Evolutionary conservation across 345 rosid genomes (phyloP).

Genomic region (Salix viminalis): DNA sequence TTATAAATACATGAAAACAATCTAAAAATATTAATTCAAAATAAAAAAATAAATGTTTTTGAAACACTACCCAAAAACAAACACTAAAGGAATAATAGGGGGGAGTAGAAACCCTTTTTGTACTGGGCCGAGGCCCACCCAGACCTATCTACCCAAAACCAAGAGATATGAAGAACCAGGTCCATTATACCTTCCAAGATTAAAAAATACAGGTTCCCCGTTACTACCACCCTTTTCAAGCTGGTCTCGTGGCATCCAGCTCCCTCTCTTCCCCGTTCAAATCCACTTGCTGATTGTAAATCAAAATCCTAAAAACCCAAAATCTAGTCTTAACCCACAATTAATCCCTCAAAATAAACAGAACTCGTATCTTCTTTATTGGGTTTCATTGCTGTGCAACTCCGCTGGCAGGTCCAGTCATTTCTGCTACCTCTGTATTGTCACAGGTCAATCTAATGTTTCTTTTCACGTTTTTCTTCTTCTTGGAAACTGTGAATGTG

Average conservation of each 20-base stretch:
- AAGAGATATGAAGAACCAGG: too few species aligned
- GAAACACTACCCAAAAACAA: too few species aligned
- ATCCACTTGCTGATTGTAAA: not conserved
- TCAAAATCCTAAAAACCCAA: not conserved
- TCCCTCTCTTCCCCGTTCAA: not conserved
- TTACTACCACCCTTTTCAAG: too few species aligned
- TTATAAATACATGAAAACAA: too few species aligned
- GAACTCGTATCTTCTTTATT: not conserved
- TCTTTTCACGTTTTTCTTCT: not conserved
- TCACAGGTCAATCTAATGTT: not conserved
- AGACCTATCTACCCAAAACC: too few species aligned
- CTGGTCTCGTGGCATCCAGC: not conserved
- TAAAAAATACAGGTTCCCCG: not conserved
- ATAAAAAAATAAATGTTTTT: too few species aligned
- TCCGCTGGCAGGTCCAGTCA: not conserved
- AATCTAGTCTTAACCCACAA: not conserved
- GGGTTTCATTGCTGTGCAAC: not conserved
- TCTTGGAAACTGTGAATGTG: not conserved
- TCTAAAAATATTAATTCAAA: too few species aligned
- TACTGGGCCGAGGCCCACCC: too few species aligned
- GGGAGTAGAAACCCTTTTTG: too few species aligned
- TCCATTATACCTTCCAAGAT: not conserved
- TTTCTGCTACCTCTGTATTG: not conserved
- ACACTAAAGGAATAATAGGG: too few species aligned
- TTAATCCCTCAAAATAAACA: not conserved